Percentiles rank a stretch among this genome's conserved stretches.
Conservation (phyloP, 2,329 filamentous ascomycete species). For the Colletotrichum lini region DNA sequence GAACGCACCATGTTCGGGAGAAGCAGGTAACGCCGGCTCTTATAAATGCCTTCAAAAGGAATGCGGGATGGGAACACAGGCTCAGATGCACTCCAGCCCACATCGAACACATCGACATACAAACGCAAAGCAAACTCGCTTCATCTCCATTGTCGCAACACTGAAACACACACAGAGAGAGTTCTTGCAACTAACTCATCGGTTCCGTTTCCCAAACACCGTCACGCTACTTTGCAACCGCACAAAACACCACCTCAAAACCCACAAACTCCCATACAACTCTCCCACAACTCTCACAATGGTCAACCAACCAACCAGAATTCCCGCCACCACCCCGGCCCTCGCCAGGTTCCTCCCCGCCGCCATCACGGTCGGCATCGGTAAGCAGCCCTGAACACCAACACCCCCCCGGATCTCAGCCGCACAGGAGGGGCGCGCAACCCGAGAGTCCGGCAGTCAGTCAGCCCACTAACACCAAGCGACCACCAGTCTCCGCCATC, state of each 20-base stretch:
- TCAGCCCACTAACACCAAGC: neutral
- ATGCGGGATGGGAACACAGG: conserved; percentile 1
- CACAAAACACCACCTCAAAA: conserved; percentile 3
- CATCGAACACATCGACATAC: conserved; percentile 30
- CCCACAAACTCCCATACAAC: too few species aligned
- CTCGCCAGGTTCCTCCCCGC: conserved; percentile 35
- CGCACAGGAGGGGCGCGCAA: neutral
- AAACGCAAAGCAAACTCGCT: conserved; percentile 13
- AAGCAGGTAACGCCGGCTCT: conserved; percentile 12
- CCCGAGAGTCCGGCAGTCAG: neutral
- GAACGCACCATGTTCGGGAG: conserved; percentile 33
- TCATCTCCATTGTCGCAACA: conserved; percentile 13
- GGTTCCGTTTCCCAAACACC: neutral
- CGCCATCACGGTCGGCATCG: conserved; percentile 33
- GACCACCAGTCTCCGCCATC: conserved; percentile 44
- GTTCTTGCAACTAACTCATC: conserved; percentile 5
- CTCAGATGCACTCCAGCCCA: conserved; percentile 35
- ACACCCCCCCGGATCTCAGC: too few species aligned
- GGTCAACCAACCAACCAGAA: conserved; percentile 38
- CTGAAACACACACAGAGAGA: neutral
- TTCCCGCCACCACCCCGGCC: conserved; percentile 28
- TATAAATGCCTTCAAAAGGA: conserved; percentile 28
- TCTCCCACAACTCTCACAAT: conserved; percentile 21
- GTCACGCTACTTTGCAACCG: neutral
- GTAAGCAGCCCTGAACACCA: conserved; percentile 6